A percentile compares a stretch with the other conserved stretches of the same genome.
Conservation (phyloP, 202 grass and related monocot species). For the Hordeum pubiflorum region DNA sequence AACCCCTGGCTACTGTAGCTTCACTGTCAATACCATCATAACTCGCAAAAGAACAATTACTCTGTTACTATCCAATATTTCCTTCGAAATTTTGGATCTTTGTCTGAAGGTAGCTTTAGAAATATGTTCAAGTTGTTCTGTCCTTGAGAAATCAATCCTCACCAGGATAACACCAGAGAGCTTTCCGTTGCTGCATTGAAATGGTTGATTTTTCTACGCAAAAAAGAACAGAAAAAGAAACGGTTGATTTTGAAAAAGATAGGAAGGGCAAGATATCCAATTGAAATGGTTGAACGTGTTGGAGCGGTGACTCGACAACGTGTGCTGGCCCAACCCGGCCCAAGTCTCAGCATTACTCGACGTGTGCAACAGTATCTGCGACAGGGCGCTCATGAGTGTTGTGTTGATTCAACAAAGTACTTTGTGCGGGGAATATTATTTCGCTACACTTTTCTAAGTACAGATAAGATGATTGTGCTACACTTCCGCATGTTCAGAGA, state of each 20-base stretch:
- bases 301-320: too few relatives aligned
- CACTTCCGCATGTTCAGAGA: too few relatives aligned
- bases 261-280: constrained; percentile 25
- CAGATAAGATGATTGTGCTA: too few relatives aligned
- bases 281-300: background rate
- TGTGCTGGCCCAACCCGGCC: too few relatives aligned
- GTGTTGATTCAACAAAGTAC: too few relatives aligned
- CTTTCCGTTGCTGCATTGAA: constrained; percentile 44
- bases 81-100: background rate
- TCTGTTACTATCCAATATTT: background rate
- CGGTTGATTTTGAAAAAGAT: constrained; percentile 11
- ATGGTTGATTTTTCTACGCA: constrained; percentile 7
- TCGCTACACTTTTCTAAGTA: too few relatives aligned
- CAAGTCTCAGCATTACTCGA: too few relatives aligned
- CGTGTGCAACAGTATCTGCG: too few relatives aligned
- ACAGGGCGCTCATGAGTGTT: too few relatives aligned
- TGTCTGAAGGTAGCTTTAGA: background rate
- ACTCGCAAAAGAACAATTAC: background rate
- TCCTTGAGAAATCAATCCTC: background rate
- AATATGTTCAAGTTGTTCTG: background rate
- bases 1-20: background rate
- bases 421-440: too few relatives aligned
- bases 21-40: background rate
- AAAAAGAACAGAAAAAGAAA: too few relatives aligned
- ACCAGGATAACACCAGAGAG: constrained; percentile 47